phyloP scores from a whole-genome alignment of 129 eudicot genomes.

The Flaveria brownii region DNA sequence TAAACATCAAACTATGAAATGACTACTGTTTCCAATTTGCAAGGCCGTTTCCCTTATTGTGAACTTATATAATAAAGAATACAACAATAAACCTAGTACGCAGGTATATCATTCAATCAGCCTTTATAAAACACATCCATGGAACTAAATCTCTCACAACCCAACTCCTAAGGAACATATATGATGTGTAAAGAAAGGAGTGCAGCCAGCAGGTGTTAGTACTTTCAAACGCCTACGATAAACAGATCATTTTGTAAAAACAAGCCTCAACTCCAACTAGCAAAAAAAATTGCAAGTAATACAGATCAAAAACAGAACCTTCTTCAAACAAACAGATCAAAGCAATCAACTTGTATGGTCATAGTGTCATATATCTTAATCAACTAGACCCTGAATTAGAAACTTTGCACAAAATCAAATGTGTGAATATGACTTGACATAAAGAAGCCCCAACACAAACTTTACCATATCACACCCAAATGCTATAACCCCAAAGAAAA shows the following conservation, averaged over 20 bases:
- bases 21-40: background rate
- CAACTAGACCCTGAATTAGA: background rate
- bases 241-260: background rate
- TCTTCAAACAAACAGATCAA: background rate
- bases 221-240: background rate
- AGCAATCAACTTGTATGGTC: background rate
- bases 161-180: background rate
- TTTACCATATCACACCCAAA: background rate
- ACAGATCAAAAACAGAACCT: too few relatives aligned
- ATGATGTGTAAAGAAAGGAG: background rate
- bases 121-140: background rate
- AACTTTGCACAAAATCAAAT: background rate
- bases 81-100: background rate
- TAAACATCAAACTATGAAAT: background rate
- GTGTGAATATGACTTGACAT: background rate
- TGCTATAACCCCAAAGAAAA: background rate
- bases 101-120: background rate
- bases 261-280: conserved; percentile 5
- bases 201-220: background rate
- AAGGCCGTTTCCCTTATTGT: background rate
- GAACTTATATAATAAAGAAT: background rate
- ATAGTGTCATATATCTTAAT: background rate
- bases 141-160: background rate
- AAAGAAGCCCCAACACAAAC: conserved; percentile 4
- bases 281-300: background rate